A percentile compares a stretch with the other conserved stretches of the same genome.
These are phyloP conservation scores for Sutorius australiensis DNA, from an alignment of 768 basidiomycete species.

Conservation along the genomic window DNA sequence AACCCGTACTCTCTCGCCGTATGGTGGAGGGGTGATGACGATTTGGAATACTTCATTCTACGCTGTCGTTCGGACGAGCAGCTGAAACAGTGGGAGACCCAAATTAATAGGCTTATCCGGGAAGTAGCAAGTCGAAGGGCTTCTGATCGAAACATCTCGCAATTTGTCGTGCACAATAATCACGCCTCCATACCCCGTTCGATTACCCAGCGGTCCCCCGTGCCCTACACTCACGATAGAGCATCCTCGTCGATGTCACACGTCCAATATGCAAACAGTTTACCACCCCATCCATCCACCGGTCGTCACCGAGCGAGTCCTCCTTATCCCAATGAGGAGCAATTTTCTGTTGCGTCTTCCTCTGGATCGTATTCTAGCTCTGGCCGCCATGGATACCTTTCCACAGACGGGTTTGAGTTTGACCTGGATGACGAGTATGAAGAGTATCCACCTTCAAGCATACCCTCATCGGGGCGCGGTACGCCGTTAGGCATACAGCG, in stretches of 20 bases:
- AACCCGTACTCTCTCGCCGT: conserved; percentile 79
- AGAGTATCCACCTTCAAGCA: conserved; percentile 57
- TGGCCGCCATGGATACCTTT: conserved; percentile 39
- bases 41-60: conserved; percentile 90
- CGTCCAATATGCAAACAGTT: conserved; percentile 29
- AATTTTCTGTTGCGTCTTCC: conserved; percentile 27
- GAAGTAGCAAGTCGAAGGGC: conserved; percentile 68
- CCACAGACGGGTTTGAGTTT: conserved; percentile 66
- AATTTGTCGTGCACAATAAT: conserved; percentile 41
- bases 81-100: conserved; percentile 86
- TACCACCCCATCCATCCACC: conserved; percentile 32
- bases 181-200: conserved; percentile 40
- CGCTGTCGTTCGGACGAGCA: conserved; percentile 92
- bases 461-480: conserved; percentile 60
- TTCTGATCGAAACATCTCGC: conserved; percentile 59
- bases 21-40: conserved; percentile 93
- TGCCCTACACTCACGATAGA: conserved; percentile 36
- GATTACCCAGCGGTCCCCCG: conserved; percentile 31
- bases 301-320: conserved; percentile 35
- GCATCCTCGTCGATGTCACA: conserved; percentile 35
- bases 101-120: conserved; percentile 83
- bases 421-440: conserved; percentile 76
- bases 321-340: conserved; percentile 40
- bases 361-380: conserved; percentile 29
- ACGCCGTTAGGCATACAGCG: conserved; percentile 67